These are phyloP conservation scores for Camellia granthamiana DNA, from an alignment of 148 eudicot species.

Conservation along the genomic window DNA sequence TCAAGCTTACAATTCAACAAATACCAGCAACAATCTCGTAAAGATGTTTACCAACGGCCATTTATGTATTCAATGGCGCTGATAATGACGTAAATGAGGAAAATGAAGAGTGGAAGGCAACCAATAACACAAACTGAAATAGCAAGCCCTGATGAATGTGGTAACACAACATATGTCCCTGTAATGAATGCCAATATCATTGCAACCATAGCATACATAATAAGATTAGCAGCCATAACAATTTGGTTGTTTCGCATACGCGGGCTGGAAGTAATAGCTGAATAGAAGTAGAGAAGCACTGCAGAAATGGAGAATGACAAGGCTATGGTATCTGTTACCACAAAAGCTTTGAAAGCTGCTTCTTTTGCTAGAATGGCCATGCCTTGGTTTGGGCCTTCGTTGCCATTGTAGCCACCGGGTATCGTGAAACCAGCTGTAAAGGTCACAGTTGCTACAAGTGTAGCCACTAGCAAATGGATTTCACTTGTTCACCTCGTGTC, in stretches of 20 bases:
- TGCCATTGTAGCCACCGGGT: not conserved
- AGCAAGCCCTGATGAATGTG: not conserved
- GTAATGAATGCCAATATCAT: not conserved
- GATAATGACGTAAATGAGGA: too few relatives aligned
- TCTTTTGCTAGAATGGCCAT: not conserved
- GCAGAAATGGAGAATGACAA: not conserved
- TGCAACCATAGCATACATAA: not conserved
- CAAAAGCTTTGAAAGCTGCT: not conserved
- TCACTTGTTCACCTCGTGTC: not conserved
- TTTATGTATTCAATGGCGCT: too few relatives aligned
- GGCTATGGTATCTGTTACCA: not conserved
- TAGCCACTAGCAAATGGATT: not conserved
- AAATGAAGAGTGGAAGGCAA: not conserved
- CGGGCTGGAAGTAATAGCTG: not conserved
- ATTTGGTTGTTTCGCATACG: too few relatives aligned
- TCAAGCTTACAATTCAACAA: too few relatives aligned
- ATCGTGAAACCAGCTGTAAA: slow-evolving; percentile 7
- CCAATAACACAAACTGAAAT: not conserved
- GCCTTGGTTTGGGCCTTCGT: not conserved
- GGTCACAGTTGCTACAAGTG: slow-evolving; percentile 7
- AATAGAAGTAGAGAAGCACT: too few relatives aligned
- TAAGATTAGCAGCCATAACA: too few relatives aligned
- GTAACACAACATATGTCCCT: too few relatives aligned
- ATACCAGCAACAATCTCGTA: too few relatives aligned
- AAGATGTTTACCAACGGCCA: too few relatives aligned